phyloP scores from a whole-genome alignment of 371 early-diverging fungal genomes.

The Mortierella sp. region DNA sequence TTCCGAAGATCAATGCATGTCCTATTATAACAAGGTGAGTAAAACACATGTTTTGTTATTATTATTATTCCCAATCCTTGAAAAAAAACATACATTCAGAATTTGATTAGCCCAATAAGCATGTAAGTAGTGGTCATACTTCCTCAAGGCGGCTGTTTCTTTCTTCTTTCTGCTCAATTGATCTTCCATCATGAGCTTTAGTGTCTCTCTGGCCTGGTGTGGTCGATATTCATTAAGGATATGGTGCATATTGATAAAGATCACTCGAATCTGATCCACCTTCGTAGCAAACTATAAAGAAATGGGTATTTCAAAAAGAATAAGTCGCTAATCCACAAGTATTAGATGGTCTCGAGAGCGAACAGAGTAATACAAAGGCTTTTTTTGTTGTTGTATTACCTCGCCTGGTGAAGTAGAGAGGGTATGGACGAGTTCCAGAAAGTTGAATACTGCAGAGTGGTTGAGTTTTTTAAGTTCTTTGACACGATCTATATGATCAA shows the following conservation, averaged over 20 bases:
- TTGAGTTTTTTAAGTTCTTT: slow-evolving; percentile 82
- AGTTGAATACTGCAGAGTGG: slow-evolving; percentile 79
- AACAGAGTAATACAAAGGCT: not conserved
- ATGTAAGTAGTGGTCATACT: slow-evolving; percentile 49
- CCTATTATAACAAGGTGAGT: slow-evolving; percentile 11
- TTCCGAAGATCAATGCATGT: slow-evolving; percentile 47
- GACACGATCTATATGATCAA: slow-evolving; percentile 69
- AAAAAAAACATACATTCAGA: too few species aligned
- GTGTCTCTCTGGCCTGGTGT: slow-evolving; percentile 80
- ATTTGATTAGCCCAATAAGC: too few species aligned
- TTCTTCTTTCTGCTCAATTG: slow-evolving; percentile 72
- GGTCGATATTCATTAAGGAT: slow-evolving; percentile 79
- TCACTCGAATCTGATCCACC: slow-evolving; percentile 74
- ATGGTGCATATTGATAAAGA: slow-evolving; percentile 82
- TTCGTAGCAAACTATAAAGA: slow-evolving; percentile 63
- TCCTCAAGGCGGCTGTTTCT: slow-evolving; percentile 64
- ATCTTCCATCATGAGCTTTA: slow-evolving; percentile 77
- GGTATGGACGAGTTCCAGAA: slow-evolving; percentile 58
- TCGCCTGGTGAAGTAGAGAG: slow-evolving; percentile 47
- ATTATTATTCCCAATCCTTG: too few species aligned
- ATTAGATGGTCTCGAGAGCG: not conserved
- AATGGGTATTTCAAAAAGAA: not conserved
- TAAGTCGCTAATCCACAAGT: not conserved
- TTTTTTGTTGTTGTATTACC: slow-evolving; percentile 21
- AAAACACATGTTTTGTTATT: not conserved